Percentiles rank a stretch among this genome's conserved stretches.
Conservation (phyloP, 2,329 filamentous ascomycete species). For the Calonectria pseudoturangicola region DNA sequence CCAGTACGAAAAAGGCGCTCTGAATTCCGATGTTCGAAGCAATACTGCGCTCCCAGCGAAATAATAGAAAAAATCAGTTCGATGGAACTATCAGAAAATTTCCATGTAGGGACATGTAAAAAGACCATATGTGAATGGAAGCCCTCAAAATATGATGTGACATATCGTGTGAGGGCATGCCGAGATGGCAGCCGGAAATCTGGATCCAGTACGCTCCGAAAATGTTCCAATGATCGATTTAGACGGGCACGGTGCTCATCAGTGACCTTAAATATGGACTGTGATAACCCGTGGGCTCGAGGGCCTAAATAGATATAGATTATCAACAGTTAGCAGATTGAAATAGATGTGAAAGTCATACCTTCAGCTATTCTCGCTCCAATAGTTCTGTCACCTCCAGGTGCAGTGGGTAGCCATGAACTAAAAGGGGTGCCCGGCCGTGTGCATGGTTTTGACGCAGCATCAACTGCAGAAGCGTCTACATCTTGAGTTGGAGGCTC, state of each 20-base stretch:
- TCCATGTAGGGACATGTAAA: slow-evolving; percentile 60
- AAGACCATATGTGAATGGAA: slow-evolving; percentile 63
- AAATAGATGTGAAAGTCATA: slow-evolving; percentile 1
- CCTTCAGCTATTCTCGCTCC: slow-evolving; percentile 39
- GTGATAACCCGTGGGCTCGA: slow-evolving; percentile 44
- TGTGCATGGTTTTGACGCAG: slow-evolving; percentile 14
- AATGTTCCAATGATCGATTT: slow-evolving; percentile 50
- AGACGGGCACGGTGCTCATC: slow-evolving; percentile 59
- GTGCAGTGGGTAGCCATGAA: slow-evolving; percentile 62
- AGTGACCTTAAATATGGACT: slow-evolving; percentile 55
- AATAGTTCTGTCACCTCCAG: slow-evolving; percentile 54
- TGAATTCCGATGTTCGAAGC: slow-evolving; percentile 60
- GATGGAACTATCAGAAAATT: slow-evolving; percentile 55
- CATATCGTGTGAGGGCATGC: slow-evolving; percentile 60
- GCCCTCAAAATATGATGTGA: slow-evolving; percentile 61
- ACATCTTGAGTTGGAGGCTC: slow-evolving; percentile 45
- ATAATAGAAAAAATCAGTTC: slow-evolving; percentile 59
- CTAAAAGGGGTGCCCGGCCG: slow-evolving; percentile 60
- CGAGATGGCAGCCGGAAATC: slow-evolving; percentile 59
- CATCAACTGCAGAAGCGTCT: slow-evolving; percentile 35
- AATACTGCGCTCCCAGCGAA: slow-evolving; percentile 62
- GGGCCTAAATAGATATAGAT: slow-evolving; percentile 29
- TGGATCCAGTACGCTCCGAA: slow-evolving; percentile 55
- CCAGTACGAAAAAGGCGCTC: slow-evolving; percentile 59
- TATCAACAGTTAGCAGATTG: not conserved